These are phyloP conservation scores for Terana coerulea DNA, from an alignment of 768 basidiomycete genomes.

Conservation along the genomic window DNA sequence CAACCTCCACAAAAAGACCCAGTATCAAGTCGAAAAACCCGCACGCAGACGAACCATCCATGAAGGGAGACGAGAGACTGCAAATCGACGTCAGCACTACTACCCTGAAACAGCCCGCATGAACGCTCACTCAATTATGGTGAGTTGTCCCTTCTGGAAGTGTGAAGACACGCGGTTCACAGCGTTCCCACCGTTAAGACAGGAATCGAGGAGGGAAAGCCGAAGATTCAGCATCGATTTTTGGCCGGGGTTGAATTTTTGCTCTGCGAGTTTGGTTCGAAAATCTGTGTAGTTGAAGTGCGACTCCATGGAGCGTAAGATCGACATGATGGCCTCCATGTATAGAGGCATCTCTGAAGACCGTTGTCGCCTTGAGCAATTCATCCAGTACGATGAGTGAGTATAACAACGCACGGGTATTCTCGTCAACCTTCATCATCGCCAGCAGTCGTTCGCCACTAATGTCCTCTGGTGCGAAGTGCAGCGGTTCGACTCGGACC, in stretches of 20 bases:
- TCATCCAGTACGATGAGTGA: slow-evolving; percentile 55
- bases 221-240: slow-evolving; percentile 56
- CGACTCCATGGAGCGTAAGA: slow-evolving; percentile 62
- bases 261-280: slow-evolving; percentile 38
- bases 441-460: slow-evolving; percentile 61
- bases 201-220: slow-evolving; percentile 55
- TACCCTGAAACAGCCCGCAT: background rate
- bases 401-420: slow-evolving; percentile 38
- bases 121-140: slow-evolving; percentile 49
- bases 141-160: slow-evolving; percentile 56
- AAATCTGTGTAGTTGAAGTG: slow-evolving; percentile 51
- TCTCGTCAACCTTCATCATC: slow-evolving; percentile 58
- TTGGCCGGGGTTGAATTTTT: slow-evolving; percentile 59
- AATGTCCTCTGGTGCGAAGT: slow-evolving; percentile 50
- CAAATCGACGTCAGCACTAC: background rate
- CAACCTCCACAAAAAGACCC: slow-evolving; percentile 58
- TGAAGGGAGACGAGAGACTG: slow-evolving; percentile 63
- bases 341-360: slow-evolving; percentile 42
- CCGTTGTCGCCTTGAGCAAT: slow-evolving; percentile 74
- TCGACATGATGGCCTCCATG: slow-evolving; percentile 52
- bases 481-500: slow-evolving; percentile 48
- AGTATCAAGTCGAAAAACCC: slow-evolving; percentile 68
- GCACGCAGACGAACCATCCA: slow-evolving; percentile 65
- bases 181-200: slow-evolving; percentile 36
- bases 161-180: slow-evolving; percentile 25